These are phyloP conservation scores for Pontederia paniculata DNA, from an alignment of 176 grass and related monocot species.

Conservation along the genomic window DNA sequence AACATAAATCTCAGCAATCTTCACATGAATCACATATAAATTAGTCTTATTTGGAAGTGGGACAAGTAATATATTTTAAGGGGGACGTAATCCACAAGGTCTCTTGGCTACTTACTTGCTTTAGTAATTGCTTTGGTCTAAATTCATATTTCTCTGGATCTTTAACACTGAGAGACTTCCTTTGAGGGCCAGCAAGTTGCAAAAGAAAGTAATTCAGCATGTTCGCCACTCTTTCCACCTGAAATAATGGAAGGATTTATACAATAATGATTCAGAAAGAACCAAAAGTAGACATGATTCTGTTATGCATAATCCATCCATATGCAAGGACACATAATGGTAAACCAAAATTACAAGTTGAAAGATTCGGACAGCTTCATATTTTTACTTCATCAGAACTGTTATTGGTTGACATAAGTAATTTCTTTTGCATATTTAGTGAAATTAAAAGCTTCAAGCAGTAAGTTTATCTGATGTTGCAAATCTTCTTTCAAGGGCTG, in stretches of 20 bases:
- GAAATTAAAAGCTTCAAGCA: no score
- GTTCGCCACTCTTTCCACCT: slow-evolving; percentile 95
- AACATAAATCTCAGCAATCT: slow-evolving; percentile 94
- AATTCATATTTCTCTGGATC: slow-evolving; percentile 99
- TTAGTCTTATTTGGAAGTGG: not conserved
- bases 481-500: no score
- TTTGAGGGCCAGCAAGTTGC: slow-evolving; percentile 94
- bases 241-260: slow-evolving; percentile 10
- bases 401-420: no score
- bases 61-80: not conserved
- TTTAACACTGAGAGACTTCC: slow-evolving; percentile 95
- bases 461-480: no score
- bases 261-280: not conserved
- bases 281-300: no score
- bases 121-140: slow-evolving; percentile 83
- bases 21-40: slow-evolving; percentile 7
- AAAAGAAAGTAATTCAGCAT: slow-evolving; percentile 99
- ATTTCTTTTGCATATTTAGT: no score
- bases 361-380: no score
- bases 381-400: no score
- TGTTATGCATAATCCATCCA: no score
- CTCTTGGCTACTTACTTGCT: slow-evolving; percentile 41
- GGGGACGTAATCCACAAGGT: not conserved
- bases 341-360: no score
- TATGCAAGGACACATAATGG: no score